Evolutionary conservation across 2,329 filamentous ascomycete species (phyloP), one percentile per base, ranked within the genome.

Genomic region (Elsinoe perseae): DNA sequence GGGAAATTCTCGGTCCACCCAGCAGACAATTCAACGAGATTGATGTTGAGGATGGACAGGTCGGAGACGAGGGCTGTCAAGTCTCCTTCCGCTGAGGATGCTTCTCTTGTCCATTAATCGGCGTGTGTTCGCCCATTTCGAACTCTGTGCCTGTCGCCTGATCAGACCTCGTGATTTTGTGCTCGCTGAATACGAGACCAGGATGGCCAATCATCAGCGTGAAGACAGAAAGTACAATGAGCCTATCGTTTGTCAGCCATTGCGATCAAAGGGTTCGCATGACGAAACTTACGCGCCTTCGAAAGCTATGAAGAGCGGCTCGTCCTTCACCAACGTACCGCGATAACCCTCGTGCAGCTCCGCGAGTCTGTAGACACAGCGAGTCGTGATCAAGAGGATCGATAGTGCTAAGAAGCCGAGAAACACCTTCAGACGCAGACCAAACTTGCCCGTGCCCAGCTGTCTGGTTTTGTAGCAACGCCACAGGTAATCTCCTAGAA

Each of bases 401-500:
- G 65, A 60, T 8, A 64, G 23, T 43, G 61, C 61, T 4, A 67
- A 48, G 14, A 64, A 64, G 1, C 54, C 56, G 18, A 66, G 20
- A 56, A 68, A 67, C n/a, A 65, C 43, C 52, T 62, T 61, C 53
- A 69, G 68, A 2, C 56, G 16, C 16, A 18, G 28, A 6, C 44
- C 3, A 12, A 38, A 23, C 25, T 28, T 12, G 6, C 46, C 8
- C 8, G n/a, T 10, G 10, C 42, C 21, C 10, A 21, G 36, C 2
- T 38, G 34, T 7, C 18, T 12, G 8, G 43, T 25, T 10, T 2
- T 21, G 28, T 20, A 62, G 50, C 9, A 58, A 61, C 18, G 18
- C 18, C 18, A 43, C 3, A 43, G 21, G 56, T 72, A 76, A 43
- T 75, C 72, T 30, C 56, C 60, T 2, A 71, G 68, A 23, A 75